Conservation (phyloP, 345 rosid genomes). For the Melastoma malabathricum region DNA sequence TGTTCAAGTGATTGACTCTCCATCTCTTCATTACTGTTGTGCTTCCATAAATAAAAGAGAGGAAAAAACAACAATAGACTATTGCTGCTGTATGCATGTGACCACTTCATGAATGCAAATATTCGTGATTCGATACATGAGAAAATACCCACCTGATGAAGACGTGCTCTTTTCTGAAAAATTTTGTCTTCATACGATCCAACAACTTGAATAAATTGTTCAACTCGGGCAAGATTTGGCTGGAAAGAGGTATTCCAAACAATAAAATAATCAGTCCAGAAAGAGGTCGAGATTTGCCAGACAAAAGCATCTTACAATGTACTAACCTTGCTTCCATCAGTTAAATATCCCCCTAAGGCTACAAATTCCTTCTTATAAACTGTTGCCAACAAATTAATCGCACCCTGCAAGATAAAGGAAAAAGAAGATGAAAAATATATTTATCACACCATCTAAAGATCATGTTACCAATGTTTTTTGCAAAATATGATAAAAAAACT, state of each 20-base stretch:
- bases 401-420: constrained; percentile 45
- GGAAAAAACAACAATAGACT: background rate
- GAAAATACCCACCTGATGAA: constrained; percentile 37
- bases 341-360: constrained; percentile 51
- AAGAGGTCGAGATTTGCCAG: constrained; percentile 1
- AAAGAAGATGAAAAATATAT: background rate
- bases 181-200: constrained; percentile 73
- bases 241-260: constrained; percentile 14
- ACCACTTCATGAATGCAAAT: too few relatives aligned
- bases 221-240: constrained; percentile 66
- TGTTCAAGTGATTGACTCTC: too few relatives aligned
- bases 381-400: constrained; percentile 70
- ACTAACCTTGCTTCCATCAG: constrained; percentile 78
- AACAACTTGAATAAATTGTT: constrained; percentile 80
- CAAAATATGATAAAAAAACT: too few relatives aligned
- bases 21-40: too few relatives aligned
- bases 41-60: too few relatives aligned
- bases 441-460: too few relatives aligned
- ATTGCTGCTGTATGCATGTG: too few relatives aligned
- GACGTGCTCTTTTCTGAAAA: constrained; percentile 71
- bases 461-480: background rate
- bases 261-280: too few relatives aligned
- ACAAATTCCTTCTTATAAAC: constrained; percentile 79
- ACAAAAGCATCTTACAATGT: constrained; percentile 3
- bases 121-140: background rate